Evolutionary conservation across 192 early-diverging fungal genomes (phyloP), one percentile per base, ranked within the genome.

Genomic region (Bifiguratus adelaidae): DNA sequence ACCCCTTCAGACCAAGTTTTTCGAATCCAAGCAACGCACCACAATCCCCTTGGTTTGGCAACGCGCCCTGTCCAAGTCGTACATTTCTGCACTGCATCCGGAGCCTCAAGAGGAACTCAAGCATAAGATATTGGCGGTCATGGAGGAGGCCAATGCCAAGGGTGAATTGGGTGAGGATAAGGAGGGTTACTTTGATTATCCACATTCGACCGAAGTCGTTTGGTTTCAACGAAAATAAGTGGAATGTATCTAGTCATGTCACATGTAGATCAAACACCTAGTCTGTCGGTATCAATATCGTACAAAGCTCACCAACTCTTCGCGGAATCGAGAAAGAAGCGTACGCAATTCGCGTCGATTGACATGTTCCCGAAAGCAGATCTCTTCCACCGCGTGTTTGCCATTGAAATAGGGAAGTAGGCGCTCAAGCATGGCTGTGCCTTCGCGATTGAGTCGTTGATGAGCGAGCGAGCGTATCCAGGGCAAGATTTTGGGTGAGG

Each of bases 341-440:
- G 58, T 19, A 13, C 29, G 37, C 13, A 60, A 33, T 42, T 60
- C 53, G 11, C 50, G 49, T 46, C 53, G 29, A 7, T 67, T 61
- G 11, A 85, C 41, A 15, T 61, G 74, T 53, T 83, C 76, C 13
- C 73, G 62, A 43, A 76, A 86, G 41, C 80, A 52, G 34, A 91
- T 91, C 49, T 91, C 88, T 50, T 89, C 86, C 4, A 86, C 63
- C 51, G 83, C 79, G 55, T 78, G 74, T 41, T 80, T 71, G 1
- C 88, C 88, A 58, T 80, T 71, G 53, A 89, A 80, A 47, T 91
- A 90, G 15, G 76, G 77, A 19, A 77, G 68, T 43, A 15, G 13
- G 15, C 37, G 37, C 16, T 6, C 6, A 15, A 20, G 13, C 13
- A 40, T 7, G 7, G n/a, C 8, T 33, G 32, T 8, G 32, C n/a